Evolutionary conservation across 352 stramenopile genomes (phyloP), one percentile per base, ranked within the genome.

Genomic region (Phytophthora agathidicida): DNA sequence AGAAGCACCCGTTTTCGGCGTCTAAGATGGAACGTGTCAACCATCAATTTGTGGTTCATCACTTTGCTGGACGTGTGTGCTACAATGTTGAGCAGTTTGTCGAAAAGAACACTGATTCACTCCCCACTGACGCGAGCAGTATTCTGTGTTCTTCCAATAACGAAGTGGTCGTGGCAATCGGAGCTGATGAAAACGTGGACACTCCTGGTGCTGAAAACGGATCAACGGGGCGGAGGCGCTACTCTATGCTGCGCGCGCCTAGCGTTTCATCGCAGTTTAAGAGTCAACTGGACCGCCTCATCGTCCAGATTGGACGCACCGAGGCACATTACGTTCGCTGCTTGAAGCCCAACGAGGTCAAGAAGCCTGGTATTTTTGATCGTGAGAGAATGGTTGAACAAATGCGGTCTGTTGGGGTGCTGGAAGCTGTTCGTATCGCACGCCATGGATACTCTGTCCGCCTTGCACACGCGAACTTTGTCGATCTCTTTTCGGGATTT

Each of bases 311-410:
- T 47, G 93, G 97, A 26, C 75, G 80, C 41, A 99, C 97, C 0
- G 80, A 97, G 59, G 96, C 97, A 7, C 97, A 99, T 67, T 99
- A 99, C 65, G 96, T 99, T 58, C 95, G 98, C 31, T 99, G 98
- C 64, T 75, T 99, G 3, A 99, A 99, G 75, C 96, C 98, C 32
- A 99, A 99, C 62, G 96, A 99, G 71, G 49, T 88, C 2, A 92
- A 93, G 63, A 79, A 75, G 26, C 45, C 85, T 3, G 67, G 69
- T 9, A 60, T 78, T 16, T 91, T 94, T 23, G 71, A 93, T 60
- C 81, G 80, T 24, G 67, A 80, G 42, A 89, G 96, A 28, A 96
- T 99, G 80, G 90, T 99, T 4, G 91, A 99, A 49, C 98, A 99
- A 75, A 89, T 99, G 30, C 86, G 93, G 14, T 99, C 96, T 22